Base-by-base conservation (phyloP, 208 protist genomes). In the Naegleria gruberi region DNA sequence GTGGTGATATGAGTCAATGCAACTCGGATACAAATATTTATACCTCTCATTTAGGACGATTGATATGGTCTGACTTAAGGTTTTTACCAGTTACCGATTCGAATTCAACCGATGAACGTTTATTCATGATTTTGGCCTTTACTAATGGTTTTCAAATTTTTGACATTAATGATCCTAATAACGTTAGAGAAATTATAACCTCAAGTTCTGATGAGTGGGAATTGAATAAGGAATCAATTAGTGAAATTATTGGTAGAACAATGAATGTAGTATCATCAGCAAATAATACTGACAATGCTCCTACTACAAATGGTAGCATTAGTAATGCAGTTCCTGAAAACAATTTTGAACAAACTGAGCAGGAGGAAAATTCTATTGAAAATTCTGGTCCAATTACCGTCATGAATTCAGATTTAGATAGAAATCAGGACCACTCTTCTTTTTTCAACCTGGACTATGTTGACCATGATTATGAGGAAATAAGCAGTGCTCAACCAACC, bases 141-240 rank as follows among this genome's bases (percentile, higher is more conserved):
- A 40, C 77, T 6, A 91, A 91, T 82, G 90, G 90, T 55, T 90
- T 82, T 57, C 90, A 91, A 57, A 26, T 91, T 26, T 90, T 84
- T 83, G 90, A 91, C 73, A 65, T 90, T n/a, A 17, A 51, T 10
- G 87, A 91, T 44, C 37, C 46, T 23, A 37, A 82, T 12, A 19
- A 90, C 43, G 43, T 89, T 0, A 41, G 17, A 57, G 90, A 91
- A 77, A 87, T 91, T 34, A 65, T 87, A 44, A 88, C 90, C 23
- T n/a, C 26, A 42, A 43, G 87, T 0, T 37, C 26, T 77, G 65
- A 77, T 37, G 65, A 77, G 19, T 77, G 51, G 51, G n/a, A n/a
- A n/a, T n/a, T n/a, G n/a, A n/a, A n/a, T n/a, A n/a, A n/a, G n/a
- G n/a, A n/a, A n/a, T n/a, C n/a, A n/a, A n/a, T n/a, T n/a, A n/a